A percentile compares a stretch with the other conserved stretches of the same genome.
phyloP scores from a whole-genome alignment of 805 yeast genomes.

The Dipodascopsis uninucleata region DNA sequence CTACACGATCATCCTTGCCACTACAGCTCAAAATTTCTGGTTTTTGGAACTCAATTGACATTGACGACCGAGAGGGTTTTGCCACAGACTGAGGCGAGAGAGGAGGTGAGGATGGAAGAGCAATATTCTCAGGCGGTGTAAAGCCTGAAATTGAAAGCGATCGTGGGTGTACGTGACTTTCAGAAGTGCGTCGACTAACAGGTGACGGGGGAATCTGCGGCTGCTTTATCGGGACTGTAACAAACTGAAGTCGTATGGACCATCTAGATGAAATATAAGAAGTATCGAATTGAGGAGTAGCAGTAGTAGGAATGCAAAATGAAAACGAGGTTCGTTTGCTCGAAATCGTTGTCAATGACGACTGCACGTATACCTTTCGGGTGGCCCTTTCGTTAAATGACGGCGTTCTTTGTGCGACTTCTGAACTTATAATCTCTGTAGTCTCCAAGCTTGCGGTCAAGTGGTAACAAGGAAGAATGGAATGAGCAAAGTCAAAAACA shows the following conservation, averaged over 20 bases:
- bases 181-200: no score
- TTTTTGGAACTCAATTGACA: conserved; percentile 1
- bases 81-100: conserved; percentile 3
- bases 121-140: neutral
- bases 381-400: conserved; percentile 29
- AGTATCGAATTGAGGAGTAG: conserved; percentile 37
- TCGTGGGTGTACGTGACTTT: conserved; percentile 4
- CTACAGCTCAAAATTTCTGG: conserved; percentile 37
- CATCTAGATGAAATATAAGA: conserved; percentile 34
- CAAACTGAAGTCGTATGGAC: conserved; percentile 35
- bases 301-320: conserved; percentile 37
- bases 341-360: conserved; percentile 28
- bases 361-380: conserved; percentile 32
- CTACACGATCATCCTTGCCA: conserved; percentile 31
- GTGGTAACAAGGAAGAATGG: conserved; percentile 36
- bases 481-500: conserved; percentile 37
- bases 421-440: conserved; percentile 34
- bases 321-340: conserved; percentile 29
- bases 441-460: conserved; percentile 42
- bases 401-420: conserved; percentile 31
- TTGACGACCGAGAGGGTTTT: neutral
- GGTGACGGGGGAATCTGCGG: conserved; percentile 10
- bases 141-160: neutral
- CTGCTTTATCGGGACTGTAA: conserved; percentile 27
- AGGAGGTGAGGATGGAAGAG: conserved; percentile 1